A percentile compares a stretch with the other conserved stretches of the same genome.
Evolutionary conservation across 805 yeast species (phyloP).

Genomic region (Metschnikowia reukaufii): DNA sequence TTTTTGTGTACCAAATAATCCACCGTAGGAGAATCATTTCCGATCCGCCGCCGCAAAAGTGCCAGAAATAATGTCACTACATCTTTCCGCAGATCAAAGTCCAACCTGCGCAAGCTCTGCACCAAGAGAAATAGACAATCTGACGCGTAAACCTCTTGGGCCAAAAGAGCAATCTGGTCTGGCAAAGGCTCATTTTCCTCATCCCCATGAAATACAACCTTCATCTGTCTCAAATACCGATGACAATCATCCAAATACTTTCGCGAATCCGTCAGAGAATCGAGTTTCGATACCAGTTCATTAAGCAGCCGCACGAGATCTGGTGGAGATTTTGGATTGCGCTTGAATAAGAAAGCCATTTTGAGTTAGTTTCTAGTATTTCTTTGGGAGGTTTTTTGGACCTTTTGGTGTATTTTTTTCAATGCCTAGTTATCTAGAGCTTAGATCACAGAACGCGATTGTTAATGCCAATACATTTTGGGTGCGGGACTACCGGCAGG

Average conservation of each 20-base stretch:
- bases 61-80: slow-evolving; percentile 72
- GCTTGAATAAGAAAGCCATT: slow-evolving; percentile 89
- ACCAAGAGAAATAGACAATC: slow-evolving; percentile 68
- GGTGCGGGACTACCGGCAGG: not conserved
- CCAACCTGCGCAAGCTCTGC: slow-evolving; percentile 60
- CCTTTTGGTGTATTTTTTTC: not conserved
- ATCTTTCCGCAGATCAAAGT: slow-evolving; percentile 88
- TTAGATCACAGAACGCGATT: slow-evolving; percentile 1
- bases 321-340: slow-evolving; percentile 86
- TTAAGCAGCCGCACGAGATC: slow-evolving; percentile 76
- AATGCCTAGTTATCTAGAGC: no score
- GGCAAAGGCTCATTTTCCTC: slow-evolving; percentile 63
- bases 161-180: slow-evolving; percentile 71
- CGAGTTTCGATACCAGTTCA: slow-evolving; percentile 70
- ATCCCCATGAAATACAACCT: slow-evolving; percentile 67
- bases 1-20: slow-evolving; percentile 66
- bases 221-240: slow-evolving; percentile 62
- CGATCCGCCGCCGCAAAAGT: slow-evolving; percentile 74
- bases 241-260: slow-evolving; percentile 73
- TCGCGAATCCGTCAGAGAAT: slow-evolving; percentile 39
- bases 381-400: no score
- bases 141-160: slow-evolving; percentile 73
- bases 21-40: slow-evolving; percentile 78
- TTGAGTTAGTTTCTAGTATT: not conserved
- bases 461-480: not conserved